Evolutionary conservation across 164 flowering plant species (phyloP).

Genomic region (Umbilicus rupestris): DNA sequence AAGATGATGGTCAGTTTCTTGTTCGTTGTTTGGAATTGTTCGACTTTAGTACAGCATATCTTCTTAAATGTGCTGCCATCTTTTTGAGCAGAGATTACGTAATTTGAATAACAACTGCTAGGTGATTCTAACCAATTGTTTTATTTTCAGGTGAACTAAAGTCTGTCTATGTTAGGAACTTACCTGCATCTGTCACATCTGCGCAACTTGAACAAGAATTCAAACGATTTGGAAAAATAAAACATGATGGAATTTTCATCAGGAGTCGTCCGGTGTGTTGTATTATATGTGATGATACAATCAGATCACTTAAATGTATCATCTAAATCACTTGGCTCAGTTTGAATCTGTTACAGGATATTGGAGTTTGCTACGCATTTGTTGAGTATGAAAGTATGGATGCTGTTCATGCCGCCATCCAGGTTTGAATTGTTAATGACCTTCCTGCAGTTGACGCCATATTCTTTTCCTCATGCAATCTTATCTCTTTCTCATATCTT

Average conservation of each 20-base stretch:
- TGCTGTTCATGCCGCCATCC: conserved; percentile 49
- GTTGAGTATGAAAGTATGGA: conserved; percentile 58
- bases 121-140: neutral
- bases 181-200: conserved; percentile 35
- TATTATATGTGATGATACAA: neutral
- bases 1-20: neutral
- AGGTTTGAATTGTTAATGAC: conserved; percentile 27
- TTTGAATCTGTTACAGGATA: conserved; percentile 38
- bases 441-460: neutral
- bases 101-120: neutral
- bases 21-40: neutral
- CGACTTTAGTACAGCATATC: neutral
- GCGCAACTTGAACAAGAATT: conserved; percentile 57
- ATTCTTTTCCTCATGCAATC: no score
- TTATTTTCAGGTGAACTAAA: conserved; percentile 37
- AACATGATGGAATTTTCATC: conserved; percentile 69
- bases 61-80: neutral
- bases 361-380: conserved; percentile 64
- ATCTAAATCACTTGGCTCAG: neutral
- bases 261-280: conserved; percentile 52
- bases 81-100: neutral
- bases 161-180: conserved; percentile 56
- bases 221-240: conserved; percentile 41
- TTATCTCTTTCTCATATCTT: neutral
- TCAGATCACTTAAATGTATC: neutral